Conservation (phyloP, 1,284 basidiomycete species). For the Mycena sp. region DNA sequence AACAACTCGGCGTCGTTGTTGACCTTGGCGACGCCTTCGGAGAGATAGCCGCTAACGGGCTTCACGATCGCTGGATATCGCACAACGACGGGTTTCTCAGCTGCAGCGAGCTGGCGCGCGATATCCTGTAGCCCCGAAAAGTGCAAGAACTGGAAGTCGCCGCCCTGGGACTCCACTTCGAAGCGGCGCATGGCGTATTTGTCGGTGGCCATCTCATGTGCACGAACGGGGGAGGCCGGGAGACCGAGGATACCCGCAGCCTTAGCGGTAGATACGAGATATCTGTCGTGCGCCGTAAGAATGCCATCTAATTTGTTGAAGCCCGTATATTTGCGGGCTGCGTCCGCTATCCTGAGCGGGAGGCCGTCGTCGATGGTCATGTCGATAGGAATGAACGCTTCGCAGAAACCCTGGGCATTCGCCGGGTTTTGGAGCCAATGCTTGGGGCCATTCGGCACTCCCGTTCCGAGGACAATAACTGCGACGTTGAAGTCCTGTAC, state of each 20-base stretch:
- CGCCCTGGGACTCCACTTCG: slow-evolving; percentile 12
- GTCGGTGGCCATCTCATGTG: slow-evolving; percentile 20
- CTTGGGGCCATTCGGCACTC: slow-evolving; percentile 13
- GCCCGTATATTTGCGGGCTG: slow-evolving; percentile 4
- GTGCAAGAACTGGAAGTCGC: slow-evolving; percentile 13
- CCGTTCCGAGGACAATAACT: slow-evolving; percentile 11
- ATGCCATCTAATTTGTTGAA: slow-evolving; percentile 13
- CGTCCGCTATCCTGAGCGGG: slow-evolving; percentile 6
- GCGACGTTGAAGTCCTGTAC: slow-evolving; percentile 16
- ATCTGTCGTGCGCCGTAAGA: slow-evolving; percentile 20
- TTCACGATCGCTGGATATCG: slow-evolving; percentile 21
- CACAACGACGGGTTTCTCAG: neutral
- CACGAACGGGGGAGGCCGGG: slow-evolving; percentile 9
- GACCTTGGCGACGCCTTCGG: slow-evolving; percentile 17
- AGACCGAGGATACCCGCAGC: slow-evolving; percentile 11
- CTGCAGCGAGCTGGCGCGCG: neutral
- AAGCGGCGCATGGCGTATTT: slow-evolving; percentile 20
- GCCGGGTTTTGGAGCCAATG: slow-evolving; percentile 17
- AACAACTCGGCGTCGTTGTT: slow-evolving; percentile 8
- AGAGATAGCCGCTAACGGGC: slow-evolving; percentile 17
- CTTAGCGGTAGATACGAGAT: slow-evolving; percentile 19
- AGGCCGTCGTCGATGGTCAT: slow-evolving; percentile 18
- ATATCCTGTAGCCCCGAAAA: slow-evolving; percentile 6
- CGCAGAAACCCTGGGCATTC: slow-evolving; percentile 20
- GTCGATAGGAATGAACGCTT: slow-evolving; percentile 19